phyloP scores from a whole-genome alignment of 352 stramenopile species.

The Phytopythium boreale region DNA sequence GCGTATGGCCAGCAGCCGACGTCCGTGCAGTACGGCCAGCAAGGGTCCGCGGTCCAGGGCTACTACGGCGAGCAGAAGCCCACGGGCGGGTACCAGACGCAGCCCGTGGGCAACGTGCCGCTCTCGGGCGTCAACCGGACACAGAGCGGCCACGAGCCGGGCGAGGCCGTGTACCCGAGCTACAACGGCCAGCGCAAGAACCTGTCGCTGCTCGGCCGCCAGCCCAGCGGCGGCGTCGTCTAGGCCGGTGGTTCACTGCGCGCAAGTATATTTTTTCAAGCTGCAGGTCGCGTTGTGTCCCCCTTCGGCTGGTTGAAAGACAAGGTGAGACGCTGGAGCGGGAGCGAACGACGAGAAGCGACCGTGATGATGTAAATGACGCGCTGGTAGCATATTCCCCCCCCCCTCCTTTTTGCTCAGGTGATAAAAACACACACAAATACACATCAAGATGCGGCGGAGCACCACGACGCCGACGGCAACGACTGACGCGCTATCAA shows the following conservation, averaged over 20 bases:
- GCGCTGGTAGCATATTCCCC: not conserved
- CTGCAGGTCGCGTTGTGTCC: not conserved
- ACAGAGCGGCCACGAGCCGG: slow-evolving; percentile 24
- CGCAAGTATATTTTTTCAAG: not conserved
- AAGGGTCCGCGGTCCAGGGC: slow-evolving; percentile 10
- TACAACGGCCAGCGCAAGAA: slow-evolving; percentile 69
- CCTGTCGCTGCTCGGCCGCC: slow-evolving; percentile 57
- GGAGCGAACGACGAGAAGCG: not conserved
- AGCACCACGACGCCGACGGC: not conserved
- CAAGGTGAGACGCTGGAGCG: too few species aligned
- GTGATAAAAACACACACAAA: not conserved
- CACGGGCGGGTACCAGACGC: slow-evolving; percentile 24
- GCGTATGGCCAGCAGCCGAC: slow-evolving; percentile 31
- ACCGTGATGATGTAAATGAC: slow-evolving; percentile 1
- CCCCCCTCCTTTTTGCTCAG: not conserved
- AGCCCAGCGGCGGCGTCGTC: slow-evolving; percentile 66
- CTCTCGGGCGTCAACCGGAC: slow-evolving; percentile 21
- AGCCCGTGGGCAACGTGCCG: slow-evolving; percentile 26
- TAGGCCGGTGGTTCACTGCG: too few species aligned
- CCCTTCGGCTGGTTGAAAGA: not conserved
- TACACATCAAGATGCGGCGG: too few species aligned
- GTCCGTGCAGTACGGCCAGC: slow-evolving; percentile 26
- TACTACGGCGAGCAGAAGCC: slow-evolving; percentile 31
- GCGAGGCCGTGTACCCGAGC: slow-evolving; percentile 57
- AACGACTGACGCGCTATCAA: not conserved